Base-by-base conservation (phyloP, 352 stramenopile species). In the Globisporangium radiosum region DNA sequence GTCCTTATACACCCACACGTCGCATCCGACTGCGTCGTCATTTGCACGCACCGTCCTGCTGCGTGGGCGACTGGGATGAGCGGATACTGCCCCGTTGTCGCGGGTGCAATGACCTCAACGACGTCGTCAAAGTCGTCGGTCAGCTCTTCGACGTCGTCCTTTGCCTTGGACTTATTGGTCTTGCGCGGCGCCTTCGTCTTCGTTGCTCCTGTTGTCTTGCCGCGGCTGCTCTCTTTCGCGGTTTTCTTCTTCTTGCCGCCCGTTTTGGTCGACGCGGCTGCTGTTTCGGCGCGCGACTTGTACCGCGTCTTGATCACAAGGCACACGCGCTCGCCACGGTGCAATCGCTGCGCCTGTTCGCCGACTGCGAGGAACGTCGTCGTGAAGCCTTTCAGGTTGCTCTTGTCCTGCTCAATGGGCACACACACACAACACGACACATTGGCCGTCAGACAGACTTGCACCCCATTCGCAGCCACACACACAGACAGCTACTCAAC, bases 281-380 rank as follows among this genome's bases (percentile, higher is more conserved):
- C 49, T 15, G 55, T 63, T 6, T 71, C 56, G 14, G 57, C 64
- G 36, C 65, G 66, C 3, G 75, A 39, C 51, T 75, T 64, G 54
- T 85, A 78, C 40, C 77, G 76, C 36, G 83, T 95, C 62, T 95
- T 93, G 62, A 71, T 88, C 52, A 95, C 71, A 47, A 95, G 76
- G n/a, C 70, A 68, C 56, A 95, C 81, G 47, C 71, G 70, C 63
- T 93, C 85, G 8, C 85, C 85, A 60, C 72, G 70, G 43, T 70
- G 47, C 13, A 95, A 70, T 25, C 75, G 70, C 43, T 71, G 64
- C 13, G 83, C 68, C 50, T 91, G 73, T 2, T 68, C 63, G 8
- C 85, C 85, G 7, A 76, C 48, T 7, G 70, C 76, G n/a, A 95
- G 47, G 57, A 95, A 88, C 11, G 85, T 95, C 19, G 85, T 89